Percentiles rank a stretch among this genome's conserved stretches.
Conservation (phyloP, 257 asterid species). For the Penstemon barbatus region DNA sequence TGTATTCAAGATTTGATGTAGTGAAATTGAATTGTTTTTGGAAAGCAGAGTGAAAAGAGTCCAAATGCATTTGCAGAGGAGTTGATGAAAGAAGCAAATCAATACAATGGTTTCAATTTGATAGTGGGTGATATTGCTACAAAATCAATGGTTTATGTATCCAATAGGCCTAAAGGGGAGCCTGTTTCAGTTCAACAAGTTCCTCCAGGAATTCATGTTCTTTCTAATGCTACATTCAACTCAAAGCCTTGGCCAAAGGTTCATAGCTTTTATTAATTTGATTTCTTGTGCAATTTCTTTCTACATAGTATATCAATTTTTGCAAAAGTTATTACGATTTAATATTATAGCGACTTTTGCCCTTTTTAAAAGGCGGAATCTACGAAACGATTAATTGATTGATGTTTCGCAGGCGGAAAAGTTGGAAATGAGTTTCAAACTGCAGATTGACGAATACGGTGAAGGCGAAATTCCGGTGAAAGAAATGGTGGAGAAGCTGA, state of each 20-base stretch:
- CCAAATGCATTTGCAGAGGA: constrained; percentile 64
- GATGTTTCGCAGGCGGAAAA: constrained; percentile 33
- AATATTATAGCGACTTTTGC: too few relatives aligned
- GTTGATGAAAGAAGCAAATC: constrained; percentile 45
- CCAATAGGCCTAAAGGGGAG: constrained; percentile 56
- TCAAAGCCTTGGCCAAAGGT: constrained; percentile 82
- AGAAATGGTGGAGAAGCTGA: constrained; percentile 34
- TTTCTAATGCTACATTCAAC: constrained; percentile 59
- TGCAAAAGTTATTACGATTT: too few relatives aligned
- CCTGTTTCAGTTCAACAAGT: constrained; percentile 40
- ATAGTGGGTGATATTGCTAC: constrained; percentile 51
- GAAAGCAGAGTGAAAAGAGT: constrained; percentile 54
- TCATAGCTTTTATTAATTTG: too few relatives aligned
- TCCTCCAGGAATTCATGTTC: constrained; percentile 22
- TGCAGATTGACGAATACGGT: constrained; percentile 16
- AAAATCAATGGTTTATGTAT: constrained; percentile 56
- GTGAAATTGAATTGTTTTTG: background rate
- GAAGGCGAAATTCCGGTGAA: constrained; percentile 18
- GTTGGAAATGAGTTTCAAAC: constrained; percentile 29
- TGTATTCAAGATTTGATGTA: background rate
- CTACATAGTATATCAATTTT: too few relatives aligned
- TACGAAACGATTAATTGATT: background rate
- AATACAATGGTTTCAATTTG: constrained; percentile 72
- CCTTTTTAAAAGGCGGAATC: too few relatives aligned
- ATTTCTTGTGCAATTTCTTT: too few relatives aligned